Evolutionary conservation across 768 basidiomycete species (phyloP).

Genomic region (Austroboletus eburneus): DNA sequence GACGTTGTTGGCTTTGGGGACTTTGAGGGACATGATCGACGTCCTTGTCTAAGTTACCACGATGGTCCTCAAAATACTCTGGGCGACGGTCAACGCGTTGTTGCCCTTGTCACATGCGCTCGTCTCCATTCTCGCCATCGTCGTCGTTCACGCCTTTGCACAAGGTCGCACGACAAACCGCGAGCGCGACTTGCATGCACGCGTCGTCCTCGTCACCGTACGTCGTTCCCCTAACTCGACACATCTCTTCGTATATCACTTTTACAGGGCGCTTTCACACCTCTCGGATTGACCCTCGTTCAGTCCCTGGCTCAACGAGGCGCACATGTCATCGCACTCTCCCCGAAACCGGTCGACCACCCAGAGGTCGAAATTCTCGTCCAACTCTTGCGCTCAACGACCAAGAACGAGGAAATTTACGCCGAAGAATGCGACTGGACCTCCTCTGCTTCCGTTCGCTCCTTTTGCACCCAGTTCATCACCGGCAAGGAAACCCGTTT

Average conservation of each 20-base stretch:
- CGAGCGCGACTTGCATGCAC: constrained; percentile 71
- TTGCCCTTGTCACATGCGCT: constrained; percentile 53
- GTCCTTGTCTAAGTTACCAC: constrained; percentile 1
- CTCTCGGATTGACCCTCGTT: constrained; percentile 64
- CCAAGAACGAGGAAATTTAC: constrained; percentile 72
- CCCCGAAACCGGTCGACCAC: constrained; percentile 49
- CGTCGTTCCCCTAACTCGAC: constrained; percentile 15
- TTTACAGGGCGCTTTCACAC: constrained; percentile 68
- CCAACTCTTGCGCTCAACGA: constrained; percentile 60
- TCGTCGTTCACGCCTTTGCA: constrained; percentile 53
- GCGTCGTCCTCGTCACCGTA: constrained; percentile 69
- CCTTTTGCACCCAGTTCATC: constrained; percentile 66
- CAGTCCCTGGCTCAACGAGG: constrained; percentile 67
- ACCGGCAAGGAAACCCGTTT: constrained; percentile 61
- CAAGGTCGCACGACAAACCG: constrained; percentile 69
- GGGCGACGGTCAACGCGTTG: constrained; percentile 35
- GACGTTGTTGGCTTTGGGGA: constrained; percentile 81
- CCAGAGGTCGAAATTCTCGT: constrained; percentile 56
- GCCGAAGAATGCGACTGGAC: constrained; percentile 75
- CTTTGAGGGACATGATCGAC: constrained; percentile 80
- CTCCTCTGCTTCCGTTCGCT: constrained; percentile 61
- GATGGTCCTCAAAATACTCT: constrained; percentile 52
- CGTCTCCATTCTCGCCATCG: constrained; percentile 39
- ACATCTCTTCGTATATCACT: background rate
- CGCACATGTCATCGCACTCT: constrained; percentile 75